Conservation (phyloP, 352 stramenopile species). For the Vaucheria bursata region DNA sequence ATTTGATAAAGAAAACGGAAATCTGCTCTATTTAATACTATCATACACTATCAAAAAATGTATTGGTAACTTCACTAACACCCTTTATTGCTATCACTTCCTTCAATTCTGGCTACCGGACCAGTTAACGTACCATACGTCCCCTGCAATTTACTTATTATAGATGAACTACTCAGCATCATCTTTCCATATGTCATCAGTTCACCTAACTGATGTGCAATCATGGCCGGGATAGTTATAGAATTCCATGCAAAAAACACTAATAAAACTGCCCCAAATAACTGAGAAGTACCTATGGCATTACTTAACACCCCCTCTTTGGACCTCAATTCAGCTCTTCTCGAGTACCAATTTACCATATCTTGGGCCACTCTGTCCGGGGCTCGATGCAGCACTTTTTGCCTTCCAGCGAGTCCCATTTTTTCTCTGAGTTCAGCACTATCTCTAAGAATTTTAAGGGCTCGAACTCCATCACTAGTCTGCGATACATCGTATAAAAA, state of each 20-base stretch:
- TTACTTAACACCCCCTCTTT: neutral
- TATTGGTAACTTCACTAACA: too few species aligned
- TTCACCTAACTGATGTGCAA: neutral
- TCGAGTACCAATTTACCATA: constrained; percentile 34
- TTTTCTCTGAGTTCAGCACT: constrained; percentile 13
- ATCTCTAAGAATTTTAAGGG: constrained; percentile 17
- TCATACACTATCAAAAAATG: too few species aligned
- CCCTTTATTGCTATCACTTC: neutral
- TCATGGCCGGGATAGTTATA: neutral
- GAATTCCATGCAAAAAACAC: neutral
- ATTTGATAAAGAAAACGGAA: too few species aligned
- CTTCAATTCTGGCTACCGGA: neutral
- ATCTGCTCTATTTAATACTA: too few species aligned
- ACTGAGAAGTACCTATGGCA: neutral
- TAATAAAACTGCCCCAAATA: neutral
- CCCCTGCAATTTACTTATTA: neutral
- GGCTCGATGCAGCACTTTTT: constrained; percentile 33
- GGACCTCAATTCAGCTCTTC: neutral
- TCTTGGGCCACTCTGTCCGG: constrained; percentile 21
- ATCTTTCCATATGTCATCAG: neutral
- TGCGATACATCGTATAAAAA: constrained; percentile 40
- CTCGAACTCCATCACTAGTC: neutral
- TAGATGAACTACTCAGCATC: neutral
- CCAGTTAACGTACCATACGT: neutral
- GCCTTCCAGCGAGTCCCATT: constrained; percentile 21